A percentile compares a stretch with the other conserved stretches of the same genome.
phyloP scores from a whole-genome alignment of 2,329 filamentous ascomycete genomes.

The Curvularia eragrostidis region DNA sequence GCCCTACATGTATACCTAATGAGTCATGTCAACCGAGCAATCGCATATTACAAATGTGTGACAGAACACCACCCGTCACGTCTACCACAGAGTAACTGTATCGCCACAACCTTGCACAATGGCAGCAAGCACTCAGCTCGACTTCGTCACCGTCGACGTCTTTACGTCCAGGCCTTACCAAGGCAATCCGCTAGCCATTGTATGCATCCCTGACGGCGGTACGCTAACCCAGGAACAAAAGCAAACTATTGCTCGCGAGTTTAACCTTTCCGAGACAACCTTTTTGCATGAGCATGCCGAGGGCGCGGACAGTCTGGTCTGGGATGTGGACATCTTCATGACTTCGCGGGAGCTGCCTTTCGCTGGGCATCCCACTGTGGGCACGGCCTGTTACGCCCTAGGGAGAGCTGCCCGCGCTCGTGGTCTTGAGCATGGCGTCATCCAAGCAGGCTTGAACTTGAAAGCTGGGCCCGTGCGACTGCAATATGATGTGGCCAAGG shows the following conservation, averaged over 20 bases:
- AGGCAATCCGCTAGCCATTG: constrained; percentile 65
- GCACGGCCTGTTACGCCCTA: constrained; percentile 59
- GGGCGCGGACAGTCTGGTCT: constrained; percentile 36
- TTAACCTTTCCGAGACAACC: constrained; percentile 65
- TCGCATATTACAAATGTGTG: neutral
- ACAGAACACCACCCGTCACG: neutral
- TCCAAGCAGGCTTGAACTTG: constrained; percentile 50
- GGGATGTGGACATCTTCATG: constrained; percentile 63
- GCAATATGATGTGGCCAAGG: constrained; percentile 49
- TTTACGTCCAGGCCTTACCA: constrained; percentile 57
- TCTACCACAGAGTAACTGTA: neutral
- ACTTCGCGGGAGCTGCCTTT: constrained; percentile 61
- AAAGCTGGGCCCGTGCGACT: constrained; percentile 56
- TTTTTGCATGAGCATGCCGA: constrained; percentile 56
- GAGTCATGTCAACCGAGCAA: constrained; percentile 14
- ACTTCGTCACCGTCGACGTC: constrained; percentile 54
- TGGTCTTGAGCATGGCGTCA: constrained; percentile 25
- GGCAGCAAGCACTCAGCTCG: constrained; percentile 30
- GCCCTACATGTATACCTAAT: constrained; percentile 8
- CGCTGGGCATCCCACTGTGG: constrained; percentile 64
- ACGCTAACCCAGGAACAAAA: constrained; percentile 57
- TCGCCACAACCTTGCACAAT: constrained; percentile 15
- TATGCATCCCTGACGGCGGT: constrained; percentile 52
- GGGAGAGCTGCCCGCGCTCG: constrained; percentile 36
- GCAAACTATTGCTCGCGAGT: constrained; percentile 62